Base-by-base conservation (phyloP, 1,284 basidiomycete species). In the Rhodotorula sp. region DNA sequence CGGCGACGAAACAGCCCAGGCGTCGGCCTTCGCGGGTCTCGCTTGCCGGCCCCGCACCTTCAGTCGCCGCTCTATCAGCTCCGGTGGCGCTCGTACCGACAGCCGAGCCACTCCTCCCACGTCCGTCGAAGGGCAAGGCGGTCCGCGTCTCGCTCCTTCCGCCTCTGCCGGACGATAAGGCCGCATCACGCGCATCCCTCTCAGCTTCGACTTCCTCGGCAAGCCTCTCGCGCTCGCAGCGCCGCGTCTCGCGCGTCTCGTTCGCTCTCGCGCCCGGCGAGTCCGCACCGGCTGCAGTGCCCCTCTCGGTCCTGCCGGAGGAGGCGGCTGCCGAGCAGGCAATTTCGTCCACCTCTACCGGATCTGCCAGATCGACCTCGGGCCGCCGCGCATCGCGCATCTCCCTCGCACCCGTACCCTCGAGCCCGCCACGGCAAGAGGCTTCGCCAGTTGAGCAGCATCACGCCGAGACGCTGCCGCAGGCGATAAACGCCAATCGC, bases 101-200 rank as follows among this genome's bases (percentile, higher is more conserved):
- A 21, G 34, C 48, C 23, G 46, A 12, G 17, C 53, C 55, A 1
- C 48, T 19, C 12, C 23, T n/a, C 3, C 23, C 27, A 5, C 19
- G 27, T 17, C 16, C 48, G 10, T 34, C 56, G 48, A 17, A 34
- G 34, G 49, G 48, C 34, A 60, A 56, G 27, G 48, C 58, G 0
- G 49, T 70, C 13, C 68, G 68, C 27, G 64, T 66, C 16, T 65
- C 59, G 13, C 57, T 70, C 27, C 53, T 60, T 9, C 44, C 34
- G 54, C 67, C 34, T 41, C 27, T 19, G 49, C 48, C 3, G 7
- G 21, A 12, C 46, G 49, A 54, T 3, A 19, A 1, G 25, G 12
- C 9, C 8, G 21, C 46, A 16, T 16, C 3, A 21, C 44, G n/a
- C 10, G 23, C 44, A 4, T 21, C 27, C 8, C 21, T 48, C 54